Evolutionary conservation across 169 alveolate genomes (phyloP).

Genomic region (Eimeria necatrix): DNA sequence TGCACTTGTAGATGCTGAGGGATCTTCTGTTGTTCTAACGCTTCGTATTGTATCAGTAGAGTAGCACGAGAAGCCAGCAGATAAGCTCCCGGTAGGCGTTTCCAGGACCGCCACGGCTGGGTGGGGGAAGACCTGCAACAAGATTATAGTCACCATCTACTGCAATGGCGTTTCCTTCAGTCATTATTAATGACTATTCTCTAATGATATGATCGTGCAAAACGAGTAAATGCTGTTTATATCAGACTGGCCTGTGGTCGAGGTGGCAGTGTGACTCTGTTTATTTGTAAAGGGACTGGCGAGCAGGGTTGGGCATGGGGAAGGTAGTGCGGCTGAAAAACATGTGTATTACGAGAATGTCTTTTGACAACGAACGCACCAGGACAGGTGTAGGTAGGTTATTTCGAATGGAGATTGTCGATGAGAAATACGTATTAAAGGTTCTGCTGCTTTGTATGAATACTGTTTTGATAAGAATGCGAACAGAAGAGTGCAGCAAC

Average conservation of each 20-base stretch:
- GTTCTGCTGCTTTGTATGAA: slow-evolving; percentile 57
- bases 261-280: no score
- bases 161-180: no score
- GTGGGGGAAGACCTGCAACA: slow-evolving; percentile 74
- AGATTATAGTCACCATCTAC: background rate
- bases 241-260: no score
- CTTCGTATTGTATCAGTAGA: background rate
- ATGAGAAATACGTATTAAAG: slow-evolving; percentile 70
- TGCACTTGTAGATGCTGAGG: background rate
- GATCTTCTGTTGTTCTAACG: background rate
- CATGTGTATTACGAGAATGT: background rate
- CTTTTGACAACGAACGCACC: slow-evolving; percentile 44
- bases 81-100: background rate
- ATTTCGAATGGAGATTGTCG: slow-evolving; percentile 69
- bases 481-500: slow-evolving; percentile 27
- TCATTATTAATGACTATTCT: no score
- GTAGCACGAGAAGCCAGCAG: background rate
- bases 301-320: no score
- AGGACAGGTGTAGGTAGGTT: slow-evolving; percentile 54
- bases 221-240: no score
- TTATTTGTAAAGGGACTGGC: no score
- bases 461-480: slow-evolving; percentile 71
- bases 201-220: no score
- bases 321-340: background rate
- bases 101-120: slow-evolving; percentile 60